Evolutionary conservation across 2,329 filamentous ascomycete genomes (phyloP).

Genomic region (Aschersonia sp.): DNA sequence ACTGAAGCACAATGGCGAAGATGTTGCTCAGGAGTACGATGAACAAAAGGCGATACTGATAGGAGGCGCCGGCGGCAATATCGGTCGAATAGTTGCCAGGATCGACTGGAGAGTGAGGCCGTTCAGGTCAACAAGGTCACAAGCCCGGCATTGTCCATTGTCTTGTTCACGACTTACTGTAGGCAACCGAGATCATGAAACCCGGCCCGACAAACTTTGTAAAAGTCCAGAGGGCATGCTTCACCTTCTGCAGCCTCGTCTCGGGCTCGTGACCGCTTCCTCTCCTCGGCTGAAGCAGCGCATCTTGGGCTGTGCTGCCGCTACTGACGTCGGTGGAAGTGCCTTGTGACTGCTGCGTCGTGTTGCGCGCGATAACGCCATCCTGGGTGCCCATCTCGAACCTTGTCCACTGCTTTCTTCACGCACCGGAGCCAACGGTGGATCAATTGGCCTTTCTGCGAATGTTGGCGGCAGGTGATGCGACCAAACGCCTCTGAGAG

Average conservation of each 20-base stretch:
- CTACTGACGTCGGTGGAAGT: not conserved
- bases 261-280: not conserved
- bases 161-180: slow-evolving; percentile 25
- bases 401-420: not conserved
- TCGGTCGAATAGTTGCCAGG: slow-evolving; percentile 59
- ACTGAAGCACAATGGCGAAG: slow-evolving; percentile 58
- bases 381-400: not conserved
- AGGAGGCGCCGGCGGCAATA: slow-evolving; percentile 52
- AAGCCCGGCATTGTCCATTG: not conserved
- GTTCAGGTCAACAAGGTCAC: too few species aligned
- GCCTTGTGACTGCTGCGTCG: not conserved
- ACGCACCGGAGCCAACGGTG: too few species aligned
- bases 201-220: slow-evolving; percentile 46
- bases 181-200: slow-evolving; percentile 48
- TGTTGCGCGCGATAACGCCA: not conserved
- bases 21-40: slow-evolving; percentile 55
- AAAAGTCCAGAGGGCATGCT: slow-evolving; percentile 12
- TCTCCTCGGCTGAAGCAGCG: not conserved
- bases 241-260: slow-evolving; percentile 6
- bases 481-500: too few species aligned
- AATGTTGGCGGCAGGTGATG: too few species aligned
- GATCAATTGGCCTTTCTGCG: too few species aligned
- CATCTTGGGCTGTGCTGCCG: not conserved
- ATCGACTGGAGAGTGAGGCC: slow-evolving; percentile 15
- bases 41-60: slow-evolving; percentile 52